A percentile compares a stretch with the other conserved stretches of the same genome.
Conservation (phyloP, 2,329 filamentous ascomycete genomes). For the Fusarium sp. region DNA sequence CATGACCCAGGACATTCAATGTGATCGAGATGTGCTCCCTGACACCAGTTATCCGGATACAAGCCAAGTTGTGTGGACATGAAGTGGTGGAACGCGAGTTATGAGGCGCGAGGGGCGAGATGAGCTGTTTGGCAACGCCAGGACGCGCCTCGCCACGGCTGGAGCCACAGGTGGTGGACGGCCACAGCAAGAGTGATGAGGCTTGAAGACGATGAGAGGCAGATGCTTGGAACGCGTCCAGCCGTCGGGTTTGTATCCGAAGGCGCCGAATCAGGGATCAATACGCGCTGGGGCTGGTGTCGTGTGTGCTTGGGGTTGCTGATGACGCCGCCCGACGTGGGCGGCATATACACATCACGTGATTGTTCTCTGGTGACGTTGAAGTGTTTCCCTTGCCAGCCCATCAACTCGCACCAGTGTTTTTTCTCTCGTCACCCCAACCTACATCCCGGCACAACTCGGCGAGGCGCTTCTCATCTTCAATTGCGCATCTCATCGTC, state of each 20-base stretch:
- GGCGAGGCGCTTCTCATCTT: conserved; percentile 45
- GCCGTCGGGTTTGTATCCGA: conserved; percentile 23
- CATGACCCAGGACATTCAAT: conserved; percentile 20
- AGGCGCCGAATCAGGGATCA: conserved; percentile 37
- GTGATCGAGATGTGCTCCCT: conserved; percentile 42
- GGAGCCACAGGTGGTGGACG: conserved; percentile 11
- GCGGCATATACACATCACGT: conserved; percentile 47
- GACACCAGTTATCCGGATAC: conserved; percentile 44
- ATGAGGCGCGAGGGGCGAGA: conserved; percentile 38
- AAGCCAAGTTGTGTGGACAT: conserved; percentile 47
- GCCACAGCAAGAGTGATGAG: conserved; percentile 6
- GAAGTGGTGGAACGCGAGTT: conserved; percentile 44
- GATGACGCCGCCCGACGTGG: conserved; percentile 41
- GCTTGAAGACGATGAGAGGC: conserved; percentile 17
- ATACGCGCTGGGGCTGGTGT: conserved; percentile 30
- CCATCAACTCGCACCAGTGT: conserved; percentile 48
- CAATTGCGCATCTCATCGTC: conserved; percentile 50
- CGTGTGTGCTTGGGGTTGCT: conserved; percentile 33
- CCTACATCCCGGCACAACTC: conserved; percentile 46
- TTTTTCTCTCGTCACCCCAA: conserved; percentile 52
- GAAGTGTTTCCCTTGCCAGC: conserved; percentile 47
- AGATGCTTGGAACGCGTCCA: conserved; percentile 29
- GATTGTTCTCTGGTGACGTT: conserved; percentile 51
- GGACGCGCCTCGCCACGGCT: conserved; percentile 24
- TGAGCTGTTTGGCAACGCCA: conserved; percentile 32